Conservation (phyloP, 306 rosid species). For the Quillaja saponaria region DNA sequence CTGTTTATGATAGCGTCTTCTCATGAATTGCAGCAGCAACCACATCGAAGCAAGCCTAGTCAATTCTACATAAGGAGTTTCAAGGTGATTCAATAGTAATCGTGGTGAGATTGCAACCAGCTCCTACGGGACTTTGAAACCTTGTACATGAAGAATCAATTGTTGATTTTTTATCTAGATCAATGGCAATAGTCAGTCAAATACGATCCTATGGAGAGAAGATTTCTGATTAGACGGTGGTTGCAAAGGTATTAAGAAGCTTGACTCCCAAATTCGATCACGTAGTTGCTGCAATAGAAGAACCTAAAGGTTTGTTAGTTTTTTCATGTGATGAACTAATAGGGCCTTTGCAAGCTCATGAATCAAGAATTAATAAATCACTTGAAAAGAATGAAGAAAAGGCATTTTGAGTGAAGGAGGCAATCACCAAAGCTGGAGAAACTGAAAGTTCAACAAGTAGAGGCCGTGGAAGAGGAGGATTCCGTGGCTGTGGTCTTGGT, state of each 20-base stretch:
- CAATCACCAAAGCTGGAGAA: background rate
- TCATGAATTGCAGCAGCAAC: background rate
- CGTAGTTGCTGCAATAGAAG: background rate
- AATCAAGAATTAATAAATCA: background rate
- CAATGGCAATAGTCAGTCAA: background rate
- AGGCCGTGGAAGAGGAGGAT: background rate
- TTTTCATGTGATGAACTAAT: conserved; percentile 12
- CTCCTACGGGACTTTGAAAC: background rate
- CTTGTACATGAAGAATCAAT: background rate
- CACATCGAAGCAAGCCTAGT: background rate
- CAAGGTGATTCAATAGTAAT: background rate
- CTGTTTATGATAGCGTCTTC: background rate
- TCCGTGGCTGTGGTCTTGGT: background rate
- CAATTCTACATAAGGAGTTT: background rate
- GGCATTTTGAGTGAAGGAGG: background rate
- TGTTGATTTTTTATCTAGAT: background rate
- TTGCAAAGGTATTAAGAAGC: conserved; percentile 5
- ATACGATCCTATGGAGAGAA: conserved; percentile 2
- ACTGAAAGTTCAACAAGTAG: background rate
- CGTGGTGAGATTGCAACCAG: background rate
- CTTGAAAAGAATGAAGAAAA: background rate
- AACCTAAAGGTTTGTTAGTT: background rate
- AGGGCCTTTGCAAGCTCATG: conserved; percentile 2
- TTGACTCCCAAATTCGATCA: background rate
- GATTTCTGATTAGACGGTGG: background rate